These are phyloP conservation scores for Rhododendron ovatum DNA, from an alignment of 148 eudicot species.

Conservation along the genomic window DNA sequence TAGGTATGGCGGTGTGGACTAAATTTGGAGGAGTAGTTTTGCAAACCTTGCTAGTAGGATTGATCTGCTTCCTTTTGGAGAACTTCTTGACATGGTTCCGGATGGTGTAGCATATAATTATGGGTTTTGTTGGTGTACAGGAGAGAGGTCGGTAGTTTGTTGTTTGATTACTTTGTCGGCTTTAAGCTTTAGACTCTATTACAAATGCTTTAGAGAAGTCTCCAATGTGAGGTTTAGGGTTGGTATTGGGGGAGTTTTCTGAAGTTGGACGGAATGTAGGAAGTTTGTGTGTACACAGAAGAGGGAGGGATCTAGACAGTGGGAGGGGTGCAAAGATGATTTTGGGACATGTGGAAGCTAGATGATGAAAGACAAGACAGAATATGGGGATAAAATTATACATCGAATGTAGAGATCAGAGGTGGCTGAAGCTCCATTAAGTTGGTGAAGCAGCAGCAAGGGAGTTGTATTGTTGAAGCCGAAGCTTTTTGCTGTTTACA, in stretches of 20 bases:
- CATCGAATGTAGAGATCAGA: neutral
- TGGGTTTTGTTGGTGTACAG: neutral
- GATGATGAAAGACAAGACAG: neutral
- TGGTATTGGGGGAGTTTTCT: neutral
- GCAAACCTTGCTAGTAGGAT: neutral
- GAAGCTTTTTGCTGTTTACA: neutral
- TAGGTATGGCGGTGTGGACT: neutral
- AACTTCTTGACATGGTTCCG: neutral
- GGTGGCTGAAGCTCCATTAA: neutral
- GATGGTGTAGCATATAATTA: neutral
- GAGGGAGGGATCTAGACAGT: neutral
- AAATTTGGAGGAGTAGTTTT: neutral
- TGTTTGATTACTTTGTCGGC: neutral
- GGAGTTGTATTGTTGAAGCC: neutral
- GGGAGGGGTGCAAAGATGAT: neutral
- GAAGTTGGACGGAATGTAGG: neutral
- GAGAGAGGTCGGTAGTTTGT: neutral
- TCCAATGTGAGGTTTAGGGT: neutral
- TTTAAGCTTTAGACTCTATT: neutral
- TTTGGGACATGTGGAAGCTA: neutral
- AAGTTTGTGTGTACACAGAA: neutral
- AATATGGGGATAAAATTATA: neutral
- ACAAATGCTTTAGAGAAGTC: neutral
- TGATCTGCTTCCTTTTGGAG: neutral
- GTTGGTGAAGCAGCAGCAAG: neutral